Base-by-base conservation (phyloP, 1,284 basidiomycete genomes). In the Ustilago esculenta region DNA sequence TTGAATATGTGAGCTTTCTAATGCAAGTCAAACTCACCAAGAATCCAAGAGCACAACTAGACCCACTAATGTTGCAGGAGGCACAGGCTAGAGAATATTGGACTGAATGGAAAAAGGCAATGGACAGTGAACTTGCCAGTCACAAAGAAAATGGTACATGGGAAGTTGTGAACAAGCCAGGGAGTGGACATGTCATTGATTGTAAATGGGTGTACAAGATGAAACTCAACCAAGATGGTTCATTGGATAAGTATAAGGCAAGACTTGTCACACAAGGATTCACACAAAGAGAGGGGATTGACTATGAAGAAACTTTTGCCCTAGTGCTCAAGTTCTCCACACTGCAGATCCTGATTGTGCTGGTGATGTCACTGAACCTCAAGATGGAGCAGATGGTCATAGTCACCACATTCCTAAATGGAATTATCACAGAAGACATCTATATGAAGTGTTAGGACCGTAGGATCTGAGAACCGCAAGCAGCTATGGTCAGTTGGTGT, bases 251-350 rank as follows among this genome's bases (percentile, higher is more conserved):
- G 10, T 75, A 77, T 54, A 86, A 86, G 44, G 85, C 83, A 0
- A 47, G 78, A 0, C 76, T 85, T 0, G 83, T 85, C 0, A 85
- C 83, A 0, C 79, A 83, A 36, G 86, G 85, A 1, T 86, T 84
- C 74, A 72, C 73, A 0, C 86, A 87, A 65, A 55, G 75, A 0
- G 73, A 75, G 2, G 83, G 85, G 0, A 40, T 84, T 1, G 83
- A 87, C 56, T 86, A 84, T 58, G 79, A 82, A 18, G 75, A 86
- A 29, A 85, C 83, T 0, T 85, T 78, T 47, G 73, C 84, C 1
- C 85, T 84, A 0, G 80, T 85, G 0, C 82, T 82, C 6, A 73
- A 79, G 12, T 75, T 83, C 3, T 49, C 79, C 0, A 81, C 83
- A 0, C 76, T 85, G 14, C 61, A 12, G 7, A 29, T 29, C 12